Evolutionary conservation across 306 rosid species (phyloP).

Genomic region (Vicia villosa): DNA sequence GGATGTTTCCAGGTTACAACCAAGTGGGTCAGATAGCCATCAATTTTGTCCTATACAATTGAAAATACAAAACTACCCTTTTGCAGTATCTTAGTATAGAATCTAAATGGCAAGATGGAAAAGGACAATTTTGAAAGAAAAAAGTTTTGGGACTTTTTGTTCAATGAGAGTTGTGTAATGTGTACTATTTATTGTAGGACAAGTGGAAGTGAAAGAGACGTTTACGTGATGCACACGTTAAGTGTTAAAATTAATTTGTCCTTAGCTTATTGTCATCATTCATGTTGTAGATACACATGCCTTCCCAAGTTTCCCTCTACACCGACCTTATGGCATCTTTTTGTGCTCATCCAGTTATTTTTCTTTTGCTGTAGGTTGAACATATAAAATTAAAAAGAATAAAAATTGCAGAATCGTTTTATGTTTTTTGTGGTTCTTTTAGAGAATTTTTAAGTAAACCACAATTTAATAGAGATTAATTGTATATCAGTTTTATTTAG

Average conservation of each 20-base stretch:
- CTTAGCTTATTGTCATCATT: constrained; percentile 27
- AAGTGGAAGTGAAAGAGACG: constrained; percentile 38
- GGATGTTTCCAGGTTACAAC: constrained; percentile 39
- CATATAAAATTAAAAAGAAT: no score
- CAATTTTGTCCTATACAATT: background rate
- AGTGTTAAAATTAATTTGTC: constrained; percentile 32
- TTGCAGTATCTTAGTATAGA: background rate
- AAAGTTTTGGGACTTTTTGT: background rate
- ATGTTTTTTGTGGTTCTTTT: no score
- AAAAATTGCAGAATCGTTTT: no score
- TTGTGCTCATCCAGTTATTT: background rate
- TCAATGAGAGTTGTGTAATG: constrained; percentile 15
- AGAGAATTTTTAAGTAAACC: no score
- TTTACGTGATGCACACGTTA: constrained; percentile 41
- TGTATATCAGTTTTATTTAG: no score
- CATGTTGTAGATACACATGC: constrained; percentile 15
- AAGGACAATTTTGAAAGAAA: constrained; percentile 20
- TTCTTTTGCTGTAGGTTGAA: background rate
- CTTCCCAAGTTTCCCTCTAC: background rate
- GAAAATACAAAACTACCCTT: constrained; percentile 24
- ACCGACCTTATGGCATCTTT: constrained; percentile 37
- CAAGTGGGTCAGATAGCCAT: constrained; percentile 29
- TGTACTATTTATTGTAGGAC: background rate
- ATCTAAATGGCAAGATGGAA: background rate
- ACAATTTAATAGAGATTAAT: no score